Percentiles rank a stretch among this genome's conserved stretches.
phyloP scores from a whole-genome alignment of 805 yeast species.

The Starmerella stigmatis region DNA sequence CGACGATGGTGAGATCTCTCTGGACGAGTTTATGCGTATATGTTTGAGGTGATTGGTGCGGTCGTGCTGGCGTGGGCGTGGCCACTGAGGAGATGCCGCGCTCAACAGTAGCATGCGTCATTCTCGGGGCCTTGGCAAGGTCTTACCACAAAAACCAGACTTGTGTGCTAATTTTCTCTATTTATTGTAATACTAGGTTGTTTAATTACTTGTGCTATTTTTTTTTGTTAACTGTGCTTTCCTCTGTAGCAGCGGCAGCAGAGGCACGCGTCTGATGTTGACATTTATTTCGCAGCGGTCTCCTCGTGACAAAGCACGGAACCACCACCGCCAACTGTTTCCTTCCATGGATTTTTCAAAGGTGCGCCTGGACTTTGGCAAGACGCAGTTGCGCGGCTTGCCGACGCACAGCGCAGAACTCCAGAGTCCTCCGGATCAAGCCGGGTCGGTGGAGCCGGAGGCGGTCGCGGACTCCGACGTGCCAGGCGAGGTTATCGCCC shows the following conservation, averaged over 20 bases:
- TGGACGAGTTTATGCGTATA: slow-evolving; percentile 29
- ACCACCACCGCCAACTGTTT: not conserved
- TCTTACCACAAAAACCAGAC: too few species aligned
- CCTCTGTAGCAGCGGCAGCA: too few species aligned
- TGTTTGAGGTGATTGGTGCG: slow-evolving; percentile 10
- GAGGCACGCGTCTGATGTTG: not conserved
- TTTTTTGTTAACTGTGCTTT: not conserved
- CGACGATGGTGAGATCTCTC: slow-evolving; percentile 75
- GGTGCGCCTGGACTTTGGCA: slow-evolving; percentile 19
- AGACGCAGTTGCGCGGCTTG: slow-evolving; percentile 15
- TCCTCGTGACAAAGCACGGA: not conserved
- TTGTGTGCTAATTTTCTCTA: too few species aligned
- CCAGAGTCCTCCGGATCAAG: not conserved
- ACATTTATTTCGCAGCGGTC: not conserved
- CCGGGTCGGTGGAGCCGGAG: not conserved
- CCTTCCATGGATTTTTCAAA: slow-evolving; percentile 20
- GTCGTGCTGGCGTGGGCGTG: not conserved
- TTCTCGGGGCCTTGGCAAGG: too few species aligned
- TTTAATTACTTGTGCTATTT: too few species aligned
- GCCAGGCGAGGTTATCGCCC: slow-evolving; percentile 8
- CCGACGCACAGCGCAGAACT: not conserved
- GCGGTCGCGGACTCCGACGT: not conserved
- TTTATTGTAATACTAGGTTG: too few species aligned
- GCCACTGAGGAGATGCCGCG: too few species aligned
- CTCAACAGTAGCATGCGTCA: too few species aligned